phyloP scores from a whole-genome alignment of 176 grass and related monocot genomes.

The Oryza punctata region DNA sequence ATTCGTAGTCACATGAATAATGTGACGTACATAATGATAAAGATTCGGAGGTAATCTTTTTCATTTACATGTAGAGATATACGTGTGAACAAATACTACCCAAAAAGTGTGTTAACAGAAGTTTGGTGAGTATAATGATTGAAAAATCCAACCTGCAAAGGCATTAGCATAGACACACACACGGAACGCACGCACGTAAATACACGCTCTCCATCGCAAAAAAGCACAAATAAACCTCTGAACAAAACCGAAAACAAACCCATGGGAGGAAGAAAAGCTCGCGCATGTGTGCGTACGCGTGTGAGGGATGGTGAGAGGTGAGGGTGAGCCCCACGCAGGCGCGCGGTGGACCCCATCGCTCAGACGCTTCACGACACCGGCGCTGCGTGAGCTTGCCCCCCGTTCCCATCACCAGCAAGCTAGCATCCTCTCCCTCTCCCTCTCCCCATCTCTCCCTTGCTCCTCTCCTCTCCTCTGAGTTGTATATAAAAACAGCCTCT shows the following conservation, averaged over 20 bases:
- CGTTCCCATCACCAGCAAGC: background rate
- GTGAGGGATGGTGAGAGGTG: constrained; percentile 34
- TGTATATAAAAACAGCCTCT: constrained; percentile 49
- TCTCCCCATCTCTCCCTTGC: constrained; percentile 13
- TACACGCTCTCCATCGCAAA: background rate
- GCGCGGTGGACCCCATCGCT: constrained; percentile 51
- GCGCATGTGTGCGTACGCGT: background rate
- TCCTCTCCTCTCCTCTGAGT: background rate
- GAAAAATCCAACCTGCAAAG: background rate
- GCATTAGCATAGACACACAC: background rate
- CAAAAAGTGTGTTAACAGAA: constrained; percentile 36
- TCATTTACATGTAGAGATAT: background rate
- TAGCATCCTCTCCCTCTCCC: background rate
- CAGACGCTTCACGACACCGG: constrained; percentile 51
- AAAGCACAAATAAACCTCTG: constrained; percentile 14
- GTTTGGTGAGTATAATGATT: background rate
- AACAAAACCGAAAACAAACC: constrained; percentile 43
- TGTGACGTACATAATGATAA: background rate
- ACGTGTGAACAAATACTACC: background rate
- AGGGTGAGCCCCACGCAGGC: constrained; percentile 42
- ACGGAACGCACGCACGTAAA: background rate
- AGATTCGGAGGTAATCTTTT: background rate
- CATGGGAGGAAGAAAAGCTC: background rate
- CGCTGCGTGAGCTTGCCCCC: constrained; percentile 41
- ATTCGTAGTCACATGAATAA: background rate